Evolutionary conservation across 2,329 filamentous ascomycete genomes (phyloP).

Genomic region (Zymoseptoria brevis): DNA sequence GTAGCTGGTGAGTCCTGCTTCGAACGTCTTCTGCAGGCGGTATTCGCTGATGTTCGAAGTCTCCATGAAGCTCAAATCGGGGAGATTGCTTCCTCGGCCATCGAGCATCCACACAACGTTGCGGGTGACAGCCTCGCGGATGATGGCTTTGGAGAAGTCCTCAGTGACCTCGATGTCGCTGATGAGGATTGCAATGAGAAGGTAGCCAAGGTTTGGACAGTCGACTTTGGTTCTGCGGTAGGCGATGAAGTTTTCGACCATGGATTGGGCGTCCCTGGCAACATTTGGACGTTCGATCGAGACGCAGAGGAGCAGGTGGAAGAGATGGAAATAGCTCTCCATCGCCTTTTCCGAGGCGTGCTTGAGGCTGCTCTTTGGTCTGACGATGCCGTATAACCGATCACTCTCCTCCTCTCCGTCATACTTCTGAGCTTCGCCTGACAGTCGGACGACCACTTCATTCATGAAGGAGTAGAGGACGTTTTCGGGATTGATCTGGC

Average conservation of each 20-base stretch:
- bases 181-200: slow-evolving; percentile 18
- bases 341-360: slow-evolving; percentile 18
- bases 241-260: slow-evolving; percentile 11
- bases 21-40: slow-evolving; percentile 16
- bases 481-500: slow-evolving; percentile 8
- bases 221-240: slow-evolving; percentile 12
- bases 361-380: slow-evolving; percentile 13
- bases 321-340: slow-evolving; percentile 20
- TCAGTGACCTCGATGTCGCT: slow-evolving; percentile 9
- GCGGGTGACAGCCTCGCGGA: slow-evolving; percentile 19
- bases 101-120: slow-evolving; percentile 23
- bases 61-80: slow-evolving; percentile 18
- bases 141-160: slow-evolving; percentile 15
- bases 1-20: slow-evolving; percentile 16
- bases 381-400: neutral
- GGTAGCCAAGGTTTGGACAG: slow-evolving; percentile 16
- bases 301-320: slow-evolving; percentile 18
- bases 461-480: slow-evolving; percentile 20
- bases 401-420: neutral
- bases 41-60: slow-evolving; percentile 11
- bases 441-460: slow-evolving; percentile 16
- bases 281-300: slow-evolving; percentile 11
- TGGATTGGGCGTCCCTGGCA: slow-evolving; percentile 9
- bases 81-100: slow-evolving; percentile 8
- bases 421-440: slow-evolving; percentile 4